Evolutionary conservation across 208 protist species (phyloP).

Genomic region (Tritrichomonas musculus): DNA sequence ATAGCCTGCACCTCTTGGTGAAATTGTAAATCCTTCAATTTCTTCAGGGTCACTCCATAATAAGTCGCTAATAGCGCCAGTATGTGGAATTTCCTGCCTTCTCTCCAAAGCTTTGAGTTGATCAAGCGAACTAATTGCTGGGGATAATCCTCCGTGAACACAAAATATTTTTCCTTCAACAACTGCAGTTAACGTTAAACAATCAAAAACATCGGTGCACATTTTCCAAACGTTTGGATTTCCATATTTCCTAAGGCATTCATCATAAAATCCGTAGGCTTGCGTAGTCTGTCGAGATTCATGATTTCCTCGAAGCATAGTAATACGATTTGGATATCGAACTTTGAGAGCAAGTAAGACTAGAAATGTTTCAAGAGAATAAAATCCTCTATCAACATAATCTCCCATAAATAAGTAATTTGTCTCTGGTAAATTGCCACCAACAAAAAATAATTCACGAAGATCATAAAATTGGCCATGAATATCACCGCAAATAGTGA

Average conservation of each 20-base stretch:
- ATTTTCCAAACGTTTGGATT: constrained; percentile 71
- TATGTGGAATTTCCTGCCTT: constrained; percentile 45
- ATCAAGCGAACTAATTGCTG: constrained; percentile 65
- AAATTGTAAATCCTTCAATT: constrained; percentile 86
- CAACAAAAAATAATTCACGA: constrained; percentile 72
- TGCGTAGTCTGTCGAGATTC: constrained; percentile 79
- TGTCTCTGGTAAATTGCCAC: constrained; percentile 68
- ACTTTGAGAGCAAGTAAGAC: constrained; percentile 74
- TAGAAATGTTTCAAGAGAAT: constrained; percentile 72
- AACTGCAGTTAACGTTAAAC: constrained; percentile 65
- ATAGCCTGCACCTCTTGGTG: constrained; percentile 93
- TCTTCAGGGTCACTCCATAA: constrained; percentile 92
- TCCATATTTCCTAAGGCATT: constrained; percentile 73
- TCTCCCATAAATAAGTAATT: constrained; percentile 91
- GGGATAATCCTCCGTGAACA: constrained; percentile 72
- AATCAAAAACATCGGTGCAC: constrained; percentile 72
- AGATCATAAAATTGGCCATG: constrained; percentile 55
- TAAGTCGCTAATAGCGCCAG: constrained; percentile 61
- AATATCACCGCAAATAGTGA: constrained; percentile 40
- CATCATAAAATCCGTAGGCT: constrained; percentile 79
- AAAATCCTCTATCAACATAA: constrained; percentile 42
- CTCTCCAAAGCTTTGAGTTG: constrained; percentile 71
- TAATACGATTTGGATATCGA: constrained; percentile 69
- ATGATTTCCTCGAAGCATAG: constrained; percentile 80
- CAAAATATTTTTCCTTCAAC: constrained; percentile 60